Conservation (phyloP, 139 green algal species). For the Chlorella sp. region DNA sequence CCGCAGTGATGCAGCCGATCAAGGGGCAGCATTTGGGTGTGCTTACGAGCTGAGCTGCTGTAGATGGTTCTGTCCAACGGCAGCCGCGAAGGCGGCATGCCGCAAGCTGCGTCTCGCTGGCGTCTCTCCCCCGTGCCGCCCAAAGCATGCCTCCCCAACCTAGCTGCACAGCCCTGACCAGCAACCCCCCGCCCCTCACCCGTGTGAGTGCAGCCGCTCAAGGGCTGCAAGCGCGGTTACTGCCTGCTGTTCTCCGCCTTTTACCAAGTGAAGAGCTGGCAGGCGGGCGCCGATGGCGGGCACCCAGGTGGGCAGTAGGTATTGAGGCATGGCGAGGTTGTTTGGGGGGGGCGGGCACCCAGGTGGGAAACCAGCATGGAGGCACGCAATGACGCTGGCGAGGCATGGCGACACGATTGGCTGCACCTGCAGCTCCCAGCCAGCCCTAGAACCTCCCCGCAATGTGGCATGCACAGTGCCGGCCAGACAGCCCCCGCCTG, state of each 20-base stretch:
- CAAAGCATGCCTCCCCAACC: not conserved
- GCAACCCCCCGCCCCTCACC: not conserved
- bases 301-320: slow-evolving; percentile 4
- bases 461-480: not conserved
- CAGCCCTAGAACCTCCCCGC: too few species aligned
- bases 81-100: not conserved
- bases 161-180: not conserved
- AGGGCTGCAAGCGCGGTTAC: slow-evolving; percentile 2
- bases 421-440: too few species aligned
- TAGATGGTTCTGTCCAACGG: not conserved
- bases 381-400: too few species aligned
- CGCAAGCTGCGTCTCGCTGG: not conserved
- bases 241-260: slow-evolving; percentile 14
- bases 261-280: not conserved
- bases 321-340: not conserved
- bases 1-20: not conserved
- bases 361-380: not conserved
- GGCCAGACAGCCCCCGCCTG: not conserved
- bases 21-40: not conserved
- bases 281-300: not conserved
- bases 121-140: too few species aligned
- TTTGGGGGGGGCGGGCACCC: not conserved
- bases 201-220: not conserved
- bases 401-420: too few species aligned
- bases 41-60: too few species aligned